Percentiles rank a stretch among this genome's conserved stretches.
Conservation (phyloP, 2,329 filamentous ascomycete genomes). For the Macrophomina pseudophaseolina region DNA sequence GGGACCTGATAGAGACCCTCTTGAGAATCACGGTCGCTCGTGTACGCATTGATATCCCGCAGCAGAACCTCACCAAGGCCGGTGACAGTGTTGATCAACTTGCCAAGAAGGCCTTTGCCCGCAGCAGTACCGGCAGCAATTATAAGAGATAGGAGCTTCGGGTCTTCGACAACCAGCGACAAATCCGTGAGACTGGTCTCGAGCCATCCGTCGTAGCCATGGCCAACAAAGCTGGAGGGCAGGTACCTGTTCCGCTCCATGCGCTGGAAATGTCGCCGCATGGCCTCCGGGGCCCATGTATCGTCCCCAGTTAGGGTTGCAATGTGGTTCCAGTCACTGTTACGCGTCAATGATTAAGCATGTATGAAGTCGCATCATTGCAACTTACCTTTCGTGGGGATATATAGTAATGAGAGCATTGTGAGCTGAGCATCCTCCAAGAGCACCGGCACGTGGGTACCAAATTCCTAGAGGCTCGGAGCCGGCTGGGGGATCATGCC, state of each 20-base stretch:
- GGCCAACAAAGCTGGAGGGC: constrained; percentile 46
- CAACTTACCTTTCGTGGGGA: constrained; percentile 55
- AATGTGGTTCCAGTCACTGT: constrained; percentile 64
- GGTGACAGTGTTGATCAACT: constrained; percentile 40
- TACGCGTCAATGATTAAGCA: too few relatives aligned
- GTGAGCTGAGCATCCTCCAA: constrained; percentile 66
- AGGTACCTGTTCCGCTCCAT: constrained; percentile 63
- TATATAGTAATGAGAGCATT: constrained; percentile 64
- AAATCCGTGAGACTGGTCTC: constrained; percentile 49
- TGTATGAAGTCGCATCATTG: not conserved
- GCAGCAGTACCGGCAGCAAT: constrained; percentile 57
- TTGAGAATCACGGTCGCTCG: constrained; percentile 36
- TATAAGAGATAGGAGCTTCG: constrained; percentile 59
- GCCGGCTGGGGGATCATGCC: constrained; percentile 58
- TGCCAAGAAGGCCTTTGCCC: constrained; percentile 41
- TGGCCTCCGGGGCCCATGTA: constrained; percentile 62
- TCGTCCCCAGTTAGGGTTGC: constrained; percentile 63
- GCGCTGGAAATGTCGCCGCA: constrained; percentile 61
- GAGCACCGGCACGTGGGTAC: constrained; percentile 62
- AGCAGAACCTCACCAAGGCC: constrained; percentile 53
- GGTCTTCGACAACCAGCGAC: constrained; percentile 57
- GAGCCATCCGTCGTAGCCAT: constrained; percentile 65
- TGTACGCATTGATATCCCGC: constrained; percentile 56
- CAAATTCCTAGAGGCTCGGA: constrained; percentile 59
- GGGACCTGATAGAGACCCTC: constrained; percentile 56